Percentiles rank a stretch among this genome's conserved stretches.
These are phyloP conservation scores for Monosporozyma aquatica DNA, from an alignment of 805 yeast species.

Conservation along the genomic window DNA sequence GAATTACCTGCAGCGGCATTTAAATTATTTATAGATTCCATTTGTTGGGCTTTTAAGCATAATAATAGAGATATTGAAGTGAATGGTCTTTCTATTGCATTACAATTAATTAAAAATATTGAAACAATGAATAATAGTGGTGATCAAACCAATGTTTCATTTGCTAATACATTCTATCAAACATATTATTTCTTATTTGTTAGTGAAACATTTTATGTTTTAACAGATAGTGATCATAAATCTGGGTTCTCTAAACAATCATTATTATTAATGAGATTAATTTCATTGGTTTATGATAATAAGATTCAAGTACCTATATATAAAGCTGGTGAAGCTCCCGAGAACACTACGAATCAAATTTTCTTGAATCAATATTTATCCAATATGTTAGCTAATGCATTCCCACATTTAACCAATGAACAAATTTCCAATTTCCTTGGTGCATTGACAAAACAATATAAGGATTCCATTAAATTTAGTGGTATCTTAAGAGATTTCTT, in stretches of 20 bases:
- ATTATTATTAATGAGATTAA: conserved; percentile 70
- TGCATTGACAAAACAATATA: conserved; percentile 66
- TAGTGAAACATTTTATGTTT: conserved; percentile 84
- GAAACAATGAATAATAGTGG: conserved; percentile 53
- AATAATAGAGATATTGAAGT: conserved; percentile 95
- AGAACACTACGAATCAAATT: conserved; percentile 72
- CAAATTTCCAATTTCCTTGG: conserved; percentile 76
- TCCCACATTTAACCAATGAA: conserved; percentile 78
- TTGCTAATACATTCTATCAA: conserved; percentile 79
- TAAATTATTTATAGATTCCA: conserved; percentile 84
- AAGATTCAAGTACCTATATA: conserved; percentile 73
- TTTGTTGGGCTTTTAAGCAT: conserved; percentile 97
- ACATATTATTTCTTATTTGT: conserved; percentile 82
- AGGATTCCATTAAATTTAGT: conserved; percentile 66
- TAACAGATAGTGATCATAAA: conserved; percentile 96
- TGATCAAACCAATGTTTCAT: conserved; percentile 30
- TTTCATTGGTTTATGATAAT: conserved; percentile 71
- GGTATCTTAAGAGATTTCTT: conserved; percentile 88
- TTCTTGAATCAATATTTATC: conserved; percentile 76
- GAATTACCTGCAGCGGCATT: conserved; percentile 88
- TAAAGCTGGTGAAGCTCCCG: conserved; percentile 69
- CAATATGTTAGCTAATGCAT: conserved; percentile 76
- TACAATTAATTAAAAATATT: conserved; percentile 78
- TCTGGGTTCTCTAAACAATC: conserved; percentile 90
- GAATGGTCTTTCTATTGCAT: conserved; percentile 74